A percentile compares a stretch with the other conserved stretches of the same genome.
Evolutionary conservation across 1,284 basidiomycete genomes (phyloP).

Genomic region (Hypsizygus ulmarius): DNA sequence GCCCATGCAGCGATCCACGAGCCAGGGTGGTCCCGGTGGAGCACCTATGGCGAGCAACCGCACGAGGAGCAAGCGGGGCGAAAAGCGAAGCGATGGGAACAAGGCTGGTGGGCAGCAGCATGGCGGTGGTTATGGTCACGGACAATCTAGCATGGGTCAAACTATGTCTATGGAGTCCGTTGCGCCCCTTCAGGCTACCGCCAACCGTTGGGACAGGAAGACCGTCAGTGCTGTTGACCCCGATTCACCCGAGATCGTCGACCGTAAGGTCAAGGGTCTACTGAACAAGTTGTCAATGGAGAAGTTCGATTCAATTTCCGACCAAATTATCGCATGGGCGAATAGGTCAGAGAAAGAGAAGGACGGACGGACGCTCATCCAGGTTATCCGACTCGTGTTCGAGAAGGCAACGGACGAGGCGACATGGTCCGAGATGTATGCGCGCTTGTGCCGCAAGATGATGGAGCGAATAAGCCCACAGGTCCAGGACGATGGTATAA

Average conservation of each 20-base stretch:
- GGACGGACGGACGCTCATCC: conserved; percentile 91
- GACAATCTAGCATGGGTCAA: conserved; percentile 10
- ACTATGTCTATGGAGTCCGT: conserved; percentile 50
- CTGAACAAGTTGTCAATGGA: conserved; percentile 98
- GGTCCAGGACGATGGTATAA: conserved; percentile 85
- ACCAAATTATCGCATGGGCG: conserved; percentile 91
- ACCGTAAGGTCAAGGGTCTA: conserved; percentile 90
- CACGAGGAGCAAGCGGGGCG: conserved; percentile 71
- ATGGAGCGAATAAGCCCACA: conserved; percentile 85
- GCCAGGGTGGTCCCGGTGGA: conserved; percentile 66
- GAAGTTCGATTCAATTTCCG: conserved; percentile 93
- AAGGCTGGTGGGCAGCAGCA: conserved; percentile 37
- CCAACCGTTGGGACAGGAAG: conserved; percentile 79
- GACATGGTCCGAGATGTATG: conserved; percentile 96
- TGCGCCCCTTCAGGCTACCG: conserved; percentile 72
- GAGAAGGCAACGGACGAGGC: conserved; percentile 97
- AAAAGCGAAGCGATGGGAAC: conserved; percentile 51
- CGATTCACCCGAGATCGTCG: conserved; percentile 81
- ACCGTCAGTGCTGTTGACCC: conserved; percentile 41
- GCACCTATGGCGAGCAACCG: conserved; percentile 53
- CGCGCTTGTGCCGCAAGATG: conserved; percentile 90
- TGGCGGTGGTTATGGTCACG: conserved; percentile 22
- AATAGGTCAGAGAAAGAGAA: conserved; percentile 92
- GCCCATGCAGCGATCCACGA: conserved; percentile 71
- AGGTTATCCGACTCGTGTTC: conserved; percentile 94